Conservation (phyloP, 805 yeast genomes). For the Scheffersomyces stipitis region DNA sequence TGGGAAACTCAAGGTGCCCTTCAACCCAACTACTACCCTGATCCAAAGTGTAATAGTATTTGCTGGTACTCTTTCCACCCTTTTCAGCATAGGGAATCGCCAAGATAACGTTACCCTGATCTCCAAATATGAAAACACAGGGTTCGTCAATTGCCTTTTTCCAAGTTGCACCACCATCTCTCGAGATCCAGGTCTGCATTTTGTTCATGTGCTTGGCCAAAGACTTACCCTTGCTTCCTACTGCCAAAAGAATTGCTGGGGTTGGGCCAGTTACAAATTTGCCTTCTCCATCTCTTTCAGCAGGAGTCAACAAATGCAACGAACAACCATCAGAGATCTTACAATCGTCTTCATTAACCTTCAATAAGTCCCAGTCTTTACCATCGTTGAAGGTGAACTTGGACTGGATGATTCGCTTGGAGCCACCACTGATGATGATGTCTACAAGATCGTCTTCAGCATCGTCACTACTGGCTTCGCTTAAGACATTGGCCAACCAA, state of each 20-base stretch:
- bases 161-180: constrained; percentile 83
- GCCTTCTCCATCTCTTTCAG: constrained; percentile 41
- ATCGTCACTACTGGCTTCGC: constrained; percentile 7
- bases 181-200: constrained; percentile 58
- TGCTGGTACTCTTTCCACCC: constrained; percentile 28
- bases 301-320: constrained; percentile 36
- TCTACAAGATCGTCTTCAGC: constrained; percentile 24
- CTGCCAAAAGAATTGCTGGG: constrained; percentile 46
- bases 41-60: constrained; percentile 59
- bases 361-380: constrained; percentile 49
- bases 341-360: constrained; percentile 46
- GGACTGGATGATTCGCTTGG: constrained; percentile 21
- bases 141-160: constrained; percentile 51
- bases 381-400: constrained; percentile 55
- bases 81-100: constrained; percentile 46
- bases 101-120: constrained; percentile 70
- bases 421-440: constrained; percentile 19
- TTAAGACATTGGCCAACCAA: constrained; percentile 49
- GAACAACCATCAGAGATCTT: constrained; percentile 49
- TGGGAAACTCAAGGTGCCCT: constrained; percentile 43
- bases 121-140: constrained; percentile 63
- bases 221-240: constrained; percentile 31
- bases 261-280: constrained; percentile 50
- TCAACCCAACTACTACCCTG: constrained; percentile 70
- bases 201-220: constrained; percentile 12